Conservation (phyloP, 2,329 filamentous ascomycete species). For the Botrytis tulipae region DNA sequence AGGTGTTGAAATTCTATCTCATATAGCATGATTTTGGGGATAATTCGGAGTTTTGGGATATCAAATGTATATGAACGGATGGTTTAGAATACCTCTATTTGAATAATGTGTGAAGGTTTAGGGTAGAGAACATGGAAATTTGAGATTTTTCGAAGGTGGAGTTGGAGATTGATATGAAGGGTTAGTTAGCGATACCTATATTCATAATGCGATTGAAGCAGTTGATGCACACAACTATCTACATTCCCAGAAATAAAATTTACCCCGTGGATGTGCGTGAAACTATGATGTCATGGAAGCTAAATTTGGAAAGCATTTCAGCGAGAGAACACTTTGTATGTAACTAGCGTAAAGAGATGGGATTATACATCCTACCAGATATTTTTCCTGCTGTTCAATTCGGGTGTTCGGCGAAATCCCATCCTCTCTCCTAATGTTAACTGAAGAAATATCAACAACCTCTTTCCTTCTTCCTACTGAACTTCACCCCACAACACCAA, state of each 20-base stretch:
- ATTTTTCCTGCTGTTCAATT: rapidly evolving
- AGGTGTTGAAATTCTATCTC: background rate
- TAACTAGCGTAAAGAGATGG: background rate
- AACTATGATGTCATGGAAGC: background rate
- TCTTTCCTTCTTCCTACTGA: too few species aligned
- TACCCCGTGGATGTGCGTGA: too few species aligned
- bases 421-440: rapidly evolving
- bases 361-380: background rate
- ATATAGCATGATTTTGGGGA: background rate
- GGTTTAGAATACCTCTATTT: background rate
- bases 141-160: rapidly evolving
- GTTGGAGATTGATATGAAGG: background rate
- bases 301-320: too few species aligned
- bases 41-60: background rate
- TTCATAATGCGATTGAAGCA: background rate
- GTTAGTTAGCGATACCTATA: background rate
- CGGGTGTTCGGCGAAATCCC: background rate
- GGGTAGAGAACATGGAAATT: background rate
- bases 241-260: background rate
- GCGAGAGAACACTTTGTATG: background rate
- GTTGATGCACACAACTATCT: background rate
- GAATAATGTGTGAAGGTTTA: background rate
- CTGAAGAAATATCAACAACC: too few species aligned
- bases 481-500: too few species aligned
- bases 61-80: background rate